These are phyloP conservation scores for Thraustochytrium striatum DNA, from an alignment of 352 stramenopile species.

Conservation along the genomic window DNA sequence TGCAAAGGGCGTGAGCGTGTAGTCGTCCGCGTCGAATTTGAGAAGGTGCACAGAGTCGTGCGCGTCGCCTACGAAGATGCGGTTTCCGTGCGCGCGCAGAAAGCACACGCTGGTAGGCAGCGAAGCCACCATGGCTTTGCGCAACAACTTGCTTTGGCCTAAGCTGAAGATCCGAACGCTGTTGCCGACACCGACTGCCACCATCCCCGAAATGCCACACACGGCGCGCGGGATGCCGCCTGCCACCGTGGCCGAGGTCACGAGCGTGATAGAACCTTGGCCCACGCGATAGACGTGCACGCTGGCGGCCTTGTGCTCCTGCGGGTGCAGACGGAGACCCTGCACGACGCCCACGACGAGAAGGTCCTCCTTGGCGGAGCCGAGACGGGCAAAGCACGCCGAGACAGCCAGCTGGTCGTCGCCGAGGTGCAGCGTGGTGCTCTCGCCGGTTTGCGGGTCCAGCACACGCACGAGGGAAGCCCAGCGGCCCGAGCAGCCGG, in stretches of 20 bases:
- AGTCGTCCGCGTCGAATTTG: background rate
- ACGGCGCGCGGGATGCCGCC: conserved; percentile 92
- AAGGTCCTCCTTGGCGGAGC: conserved; percentile 92
- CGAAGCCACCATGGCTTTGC: conserved; percentile 93
- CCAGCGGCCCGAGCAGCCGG: conserved; percentile 74
- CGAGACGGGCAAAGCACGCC: conserved; percentile 78
- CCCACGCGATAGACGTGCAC: conserved; percentile 89
- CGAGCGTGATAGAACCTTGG: conserved; percentile 60
- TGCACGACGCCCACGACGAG: conserved; percentile 93
- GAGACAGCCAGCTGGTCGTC: conserved; percentile 84
- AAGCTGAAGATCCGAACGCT: conserved; percentile 96
- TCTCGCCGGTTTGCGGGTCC: conserved; percentile 82
- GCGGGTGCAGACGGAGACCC: conserved; percentile 87
- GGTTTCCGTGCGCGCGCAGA: conserved; percentile 85
- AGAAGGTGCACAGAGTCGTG: conserved; percentile 82
- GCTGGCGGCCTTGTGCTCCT: conserved; percentile 58
- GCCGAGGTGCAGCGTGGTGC: conserved; percentile 82
- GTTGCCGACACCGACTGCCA: conserved; percentile 93
- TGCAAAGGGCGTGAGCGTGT: conserved; percentile 83
- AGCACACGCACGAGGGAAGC: conserved; percentile 95
- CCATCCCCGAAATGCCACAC: conserved; percentile 91
- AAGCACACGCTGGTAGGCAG: conserved; percentile 80
- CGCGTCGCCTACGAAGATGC: conserved; percentile 92
- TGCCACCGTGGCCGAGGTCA: conserved; percentile 49
- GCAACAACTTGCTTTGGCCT: conserved; percentile 96